Conservation (phyloP, 1,139 yeast species). For the Protomyces lactucae-debilis region DNA sequence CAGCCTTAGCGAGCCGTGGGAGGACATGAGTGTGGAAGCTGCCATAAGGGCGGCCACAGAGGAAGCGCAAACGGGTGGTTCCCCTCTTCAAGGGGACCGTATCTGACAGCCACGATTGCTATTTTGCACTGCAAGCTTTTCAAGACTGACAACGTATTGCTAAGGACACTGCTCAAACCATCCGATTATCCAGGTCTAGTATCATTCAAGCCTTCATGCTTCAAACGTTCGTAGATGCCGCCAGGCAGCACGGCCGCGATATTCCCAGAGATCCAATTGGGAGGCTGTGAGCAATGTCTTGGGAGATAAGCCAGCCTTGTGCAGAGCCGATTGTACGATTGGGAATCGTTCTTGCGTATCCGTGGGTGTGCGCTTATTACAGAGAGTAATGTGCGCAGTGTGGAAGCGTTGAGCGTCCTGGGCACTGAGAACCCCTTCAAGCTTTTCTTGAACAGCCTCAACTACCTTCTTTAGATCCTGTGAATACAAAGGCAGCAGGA, state of each 20-base stretch:
- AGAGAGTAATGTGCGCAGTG: slow-evolving; percentile 12
- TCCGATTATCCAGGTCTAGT: too few species aligned
- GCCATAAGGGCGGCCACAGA: neutral
- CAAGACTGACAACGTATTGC: too few species aligned
- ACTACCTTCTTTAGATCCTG: slow-evolving; percentile 1
- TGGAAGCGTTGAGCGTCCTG: slow-evolving; percentile 15
- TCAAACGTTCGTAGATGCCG: neutral
- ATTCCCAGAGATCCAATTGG: slow-evolving; percentile 4
- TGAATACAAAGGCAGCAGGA: slow-evolving; percentile 5
- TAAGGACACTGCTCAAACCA: too few species aligned
- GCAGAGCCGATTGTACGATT: neutral
- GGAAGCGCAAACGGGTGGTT: neutral
- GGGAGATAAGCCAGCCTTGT: neutral
- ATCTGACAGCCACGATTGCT: neutral
- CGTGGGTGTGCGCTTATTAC: slow-evolving; percentile 8
- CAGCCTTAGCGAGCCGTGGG: neutral
- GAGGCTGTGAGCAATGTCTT: neutral
- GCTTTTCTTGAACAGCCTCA: neutral
- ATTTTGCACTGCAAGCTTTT: neutral
- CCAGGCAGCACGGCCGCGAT: slow-evolving; percentile 19
- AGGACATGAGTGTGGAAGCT: neutral
- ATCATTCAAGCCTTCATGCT: too few species aligned
- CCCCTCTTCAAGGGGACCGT: neutral
- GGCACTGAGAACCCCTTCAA: neutral
- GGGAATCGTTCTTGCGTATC: slow-evolving; percentile 1